A percentile compares a stretch with the other conserved stretches of the same genome.
phyloP scores from a whole-genome alignment of 192 early-diverging fungal genomes.

The Umbelopsis sp. region DNA sequence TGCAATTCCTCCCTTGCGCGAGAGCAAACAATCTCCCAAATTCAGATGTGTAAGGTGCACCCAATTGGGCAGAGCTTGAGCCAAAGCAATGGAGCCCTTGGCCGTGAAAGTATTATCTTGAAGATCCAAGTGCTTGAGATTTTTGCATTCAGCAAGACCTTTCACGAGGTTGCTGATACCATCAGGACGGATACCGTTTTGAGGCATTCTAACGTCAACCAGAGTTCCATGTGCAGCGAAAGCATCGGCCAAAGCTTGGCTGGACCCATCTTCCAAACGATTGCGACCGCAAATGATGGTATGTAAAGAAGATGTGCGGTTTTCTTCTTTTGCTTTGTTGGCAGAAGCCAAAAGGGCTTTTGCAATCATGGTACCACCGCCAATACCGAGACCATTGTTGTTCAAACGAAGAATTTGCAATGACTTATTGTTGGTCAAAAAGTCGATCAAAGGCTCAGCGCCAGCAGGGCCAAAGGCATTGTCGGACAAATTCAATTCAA shows the following conservation, averaged over 20 bases:
- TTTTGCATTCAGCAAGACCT: conserved; percentile 67
- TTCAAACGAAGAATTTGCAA: conserved; percentile 89
- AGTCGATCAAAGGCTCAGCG: conserved; percentile 82
- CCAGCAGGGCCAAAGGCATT: conserved; percentile 99
- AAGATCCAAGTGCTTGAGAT: conserved; percentile 80
- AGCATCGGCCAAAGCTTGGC: conserved; percentile 75
- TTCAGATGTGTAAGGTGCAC: conserved; percentile 77
- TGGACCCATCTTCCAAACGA: conserved; percentile 87
- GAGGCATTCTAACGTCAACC: conserved; percentile 87
- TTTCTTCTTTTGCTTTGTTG: conserved; percentile 66
- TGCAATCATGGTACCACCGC: conserved; percentile 87
- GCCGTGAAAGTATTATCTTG: conserved; percentile 98
- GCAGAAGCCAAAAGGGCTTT: conserved; percentile 79
- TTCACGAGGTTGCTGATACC: conserved; percentile 78
- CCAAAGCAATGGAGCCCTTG: conserved; percentile 78
- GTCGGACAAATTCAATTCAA: conserved; percentile 87
- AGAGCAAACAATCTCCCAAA: conserved; percentile 89
- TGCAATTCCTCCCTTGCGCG: conserved; percentile 67
- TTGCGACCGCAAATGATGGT: conserved; percentile 92
- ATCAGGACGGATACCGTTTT: conserved; percentile 97
- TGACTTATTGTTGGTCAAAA: conserved; percentile 79
- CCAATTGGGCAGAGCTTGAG: conserved; percentile 78
- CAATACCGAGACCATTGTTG: conserved; percentile 96
- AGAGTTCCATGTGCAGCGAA: conserved; percentile 79
- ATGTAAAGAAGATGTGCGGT: conserved; percentile 67